These are phyloP conservation scores for Pisolithus orientalis DNA, from an alignment of 768 basidiomycete genomes.

Conservation along the genomic window DNA sequence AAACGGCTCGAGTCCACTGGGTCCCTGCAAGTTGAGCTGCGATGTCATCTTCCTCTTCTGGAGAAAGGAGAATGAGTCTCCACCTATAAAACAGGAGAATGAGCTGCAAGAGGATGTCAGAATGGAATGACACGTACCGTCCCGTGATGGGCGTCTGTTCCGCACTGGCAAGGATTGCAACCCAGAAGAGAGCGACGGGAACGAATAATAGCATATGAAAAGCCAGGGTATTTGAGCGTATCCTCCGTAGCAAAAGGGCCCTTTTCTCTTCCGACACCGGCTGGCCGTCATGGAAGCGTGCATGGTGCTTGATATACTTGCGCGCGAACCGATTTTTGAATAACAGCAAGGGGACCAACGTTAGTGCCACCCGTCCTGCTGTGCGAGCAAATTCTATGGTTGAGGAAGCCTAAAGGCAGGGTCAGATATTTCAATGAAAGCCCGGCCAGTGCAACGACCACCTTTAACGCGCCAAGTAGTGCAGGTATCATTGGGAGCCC, in stretches of 20 bases:
- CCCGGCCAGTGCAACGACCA: slow-evolving; percentile 5
- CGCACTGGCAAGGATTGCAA: slow-evolving; percentile 63
- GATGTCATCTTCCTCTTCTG: slow-evolving; percentile 89
- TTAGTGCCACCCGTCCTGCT: slow-evolving; percentile 64
- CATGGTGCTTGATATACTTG: slow-evolving; percentile 42
- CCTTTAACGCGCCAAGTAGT: slow-evolving; percentile 64
- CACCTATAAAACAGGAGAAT: slow-evolving; percentile 43
- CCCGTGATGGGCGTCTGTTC: slow-evolving; percentile 84
- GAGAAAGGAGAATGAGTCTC: slow-evolving; percentile 84
- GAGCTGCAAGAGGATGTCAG: background rate
- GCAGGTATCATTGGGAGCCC: slow-evolving; percentile 42
- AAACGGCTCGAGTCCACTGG: slow-evolving; percentile 84
- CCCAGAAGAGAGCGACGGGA: slow-evolving; percentile 58
- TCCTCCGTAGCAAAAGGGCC: slow-evolving; percentile 38
- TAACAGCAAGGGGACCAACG: slow-evolving; percentile 65
- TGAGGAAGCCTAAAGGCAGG: slow-evolving; percentile 53
- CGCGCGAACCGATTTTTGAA: slow-evolving; percentile 50
- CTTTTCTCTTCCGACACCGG: slow-evolving; percentile 50
- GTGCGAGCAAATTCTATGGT: slow-evolving; percentile 66
- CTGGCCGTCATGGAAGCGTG: slow-evolving; percentile 31
- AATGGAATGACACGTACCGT: slow-evolving; percentile 43
- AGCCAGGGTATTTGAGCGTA: slow-evolving; percentile 43
- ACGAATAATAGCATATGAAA: slow-evolving; percentile 53
- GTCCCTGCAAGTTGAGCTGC: slow-evolving; percentile 73
- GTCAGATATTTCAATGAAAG: slow-evolving; percentile 1